Conservation (phyloP, 2,329 filamentous ascomycete species). For the Penicillium verrucosum region DNA sequence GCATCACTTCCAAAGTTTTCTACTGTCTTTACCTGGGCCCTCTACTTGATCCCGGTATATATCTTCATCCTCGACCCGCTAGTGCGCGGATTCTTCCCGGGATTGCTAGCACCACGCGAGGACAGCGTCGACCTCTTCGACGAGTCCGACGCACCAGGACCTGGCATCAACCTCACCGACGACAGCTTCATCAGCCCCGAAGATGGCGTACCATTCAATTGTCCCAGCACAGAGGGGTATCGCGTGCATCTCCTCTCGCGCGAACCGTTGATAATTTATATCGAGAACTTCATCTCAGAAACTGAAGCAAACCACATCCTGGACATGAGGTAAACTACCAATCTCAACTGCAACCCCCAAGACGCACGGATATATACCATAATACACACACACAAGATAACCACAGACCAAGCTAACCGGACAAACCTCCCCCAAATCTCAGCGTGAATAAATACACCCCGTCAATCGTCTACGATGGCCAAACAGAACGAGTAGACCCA, state of each 20-base stretch:
- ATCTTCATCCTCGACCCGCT: slow-evolving; percentile 36
- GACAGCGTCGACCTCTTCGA: slow-evolving; percentile 12
- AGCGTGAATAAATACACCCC: slow-evolving; percentile 50
- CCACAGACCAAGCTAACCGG: neutral
- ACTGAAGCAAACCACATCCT: slow-evolving; percentile 52
- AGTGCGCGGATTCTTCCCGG: slow-evolving; percentile 27
- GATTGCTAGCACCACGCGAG: neutral
- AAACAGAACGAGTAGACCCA: slow-evolving; percentile 47
- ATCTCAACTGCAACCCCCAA: neutral
- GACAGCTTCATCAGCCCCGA: slow-evolving; percentile 36
- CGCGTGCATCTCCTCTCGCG: slow-evolving; percentile 50
- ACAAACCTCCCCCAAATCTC: neutral
- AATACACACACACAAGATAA: neutral
- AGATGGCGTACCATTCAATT: slow-evolving; percentile 29
- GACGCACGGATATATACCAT: neutral
- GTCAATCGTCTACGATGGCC: slow-evolving; percentile 54
- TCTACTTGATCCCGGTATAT: slow-evolving; percentile 39
- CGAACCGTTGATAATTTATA: slow-evolving; percentile 57
- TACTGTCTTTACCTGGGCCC: slow-evolving; percentile 32
- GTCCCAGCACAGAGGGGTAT: slow-evolving; percentile 29
- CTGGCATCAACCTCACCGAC: slow-evolving; percentile 26
- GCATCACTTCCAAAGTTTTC: slow-evolving; percentile 28
- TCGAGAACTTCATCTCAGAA: slow-evolving; percentile 53
- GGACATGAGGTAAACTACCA: slow-evolving; percentile 48
- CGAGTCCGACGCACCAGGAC: slow-evolving; percentile 11